Evolutionary conservation across 331 rosid genomes (phyloP), one percentile per base, ranked within the genome.

Genomic region (Erythrophleum ivorense): DNA sequence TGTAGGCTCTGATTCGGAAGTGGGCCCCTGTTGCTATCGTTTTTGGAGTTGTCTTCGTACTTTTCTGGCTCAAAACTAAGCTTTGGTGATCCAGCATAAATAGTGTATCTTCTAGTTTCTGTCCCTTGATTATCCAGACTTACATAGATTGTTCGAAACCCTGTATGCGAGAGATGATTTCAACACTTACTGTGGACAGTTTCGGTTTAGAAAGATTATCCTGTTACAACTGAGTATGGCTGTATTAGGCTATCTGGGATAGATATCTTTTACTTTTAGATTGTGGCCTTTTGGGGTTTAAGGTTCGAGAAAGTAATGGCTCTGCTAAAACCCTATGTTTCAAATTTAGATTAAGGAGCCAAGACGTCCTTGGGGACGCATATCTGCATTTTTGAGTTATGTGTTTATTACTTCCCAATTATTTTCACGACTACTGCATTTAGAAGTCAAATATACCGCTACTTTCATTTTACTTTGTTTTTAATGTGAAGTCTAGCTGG

Each of bases 1-100:
- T 88, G 78, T 76, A 96, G 99, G 98, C 98, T 76, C 85, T 96
- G 70, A 94, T 96, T 82, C 91, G 93, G 73, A 96, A 96, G 91
- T 91, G 97, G 97, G 99, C 98, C 4, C 99, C 99, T 45, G 92
- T 94, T 78, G 97, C 98, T 62, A 92, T 96, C 71, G 98, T 94
- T 72, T 89, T 96, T 5, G 99, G 98, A 90, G 95, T 92, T 66
- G 99, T 96, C 79, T 88, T 94, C 84, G 87, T 94, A 52, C 97
- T 96, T 78, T 94, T 92, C 91, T 96, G 99, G 97, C 84, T 96
- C 70, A 96, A 93, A 85, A 88, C 84, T 43, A 94, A 92, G 94
- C 77, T 94, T 65, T 88, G 94, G 97, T 96, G 92, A 96, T 74
- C 83, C 21, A 71, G 76, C 89, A 55, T 36, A 13, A 0, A 48